Base-by-base conservation (phyloP, 495 filamentous ascomycete genomes). In the Neurospora cerealis region DNA sequence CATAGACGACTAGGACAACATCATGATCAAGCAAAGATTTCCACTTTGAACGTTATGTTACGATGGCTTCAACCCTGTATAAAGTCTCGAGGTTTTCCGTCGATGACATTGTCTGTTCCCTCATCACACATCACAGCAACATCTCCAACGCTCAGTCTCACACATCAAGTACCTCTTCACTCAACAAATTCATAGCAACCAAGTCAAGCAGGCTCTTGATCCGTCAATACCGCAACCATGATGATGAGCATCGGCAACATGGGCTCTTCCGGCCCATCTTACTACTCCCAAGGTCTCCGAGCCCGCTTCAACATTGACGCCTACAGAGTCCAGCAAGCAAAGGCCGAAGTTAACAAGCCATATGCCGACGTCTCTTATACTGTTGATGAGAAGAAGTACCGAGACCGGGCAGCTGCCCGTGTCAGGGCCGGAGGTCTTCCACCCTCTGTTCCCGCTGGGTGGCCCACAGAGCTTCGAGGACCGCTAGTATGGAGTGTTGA, bases 251-350 rank as follows among this genome's bases (percentile, higher is more conserved):
- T 48, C n/a, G 46, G 46, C n/a, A 48, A 48, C 46, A 21, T 24
- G n/a, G n/a, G 46, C 0, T 48, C 46, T 48, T 48, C 46, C 11
- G n/a, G 46, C 46, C 71, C 32, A 62, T 71, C 73, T 11, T 79
- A 79, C 71, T 79, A 79, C 62, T 79, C 77, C 10, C 75, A 75
- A 28, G 77, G 77, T 21, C 76, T 79, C 0, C 77, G 77, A 17
- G 77, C 77, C 6, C 75, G 77, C 38, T 79, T 75, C 75, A 37
- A 76, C 8, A 74, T 75, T 44, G 77, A 79, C 69, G 75, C 74
- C 2, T 48, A 77, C 72, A 72, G 77, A 13, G 75, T 76, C 32
- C 75, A 79, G 40, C 75, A 76, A 69, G 77, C 77, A 40, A 72
- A 70, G 24, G 66, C 71, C 37, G 66, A 71, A 6, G 28, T 44